Evolutionary conservation across 2,329 filamentous ascomycete genomes (phyloP), one percentile per base, ranked within the genome.

Genomic region (Paecilomyces fulvus): DNA sequence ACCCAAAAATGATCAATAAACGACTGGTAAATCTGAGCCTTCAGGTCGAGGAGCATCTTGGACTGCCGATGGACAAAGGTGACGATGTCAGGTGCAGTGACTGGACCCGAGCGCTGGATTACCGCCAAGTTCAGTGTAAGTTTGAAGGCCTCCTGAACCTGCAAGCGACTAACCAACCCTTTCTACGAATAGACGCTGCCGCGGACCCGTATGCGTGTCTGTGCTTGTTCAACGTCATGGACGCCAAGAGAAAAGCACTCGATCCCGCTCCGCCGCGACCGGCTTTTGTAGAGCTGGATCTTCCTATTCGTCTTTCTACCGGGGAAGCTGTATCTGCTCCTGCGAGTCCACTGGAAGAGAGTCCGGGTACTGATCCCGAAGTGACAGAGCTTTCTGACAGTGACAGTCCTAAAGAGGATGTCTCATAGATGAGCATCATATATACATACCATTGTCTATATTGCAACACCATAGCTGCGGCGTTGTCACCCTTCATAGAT

Each of bases 151-250:
- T 43, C 37, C 6, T 17, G 8, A 6, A 17, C 17, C 14, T 43
- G 4, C 37, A 43, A n/a, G 17, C 10, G 37, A 25, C 50, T 30
- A 43, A 9, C 17, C 46, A 17, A 37, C 11, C 7, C 65, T 63
- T 63, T 46, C 59, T 57, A 49, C 60, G 17, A 43, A 23, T 63
- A 89, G 86, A 92, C 70, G 85, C 89, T 9, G 90, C 90, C 11
- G 86, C 89, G 0, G 90, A 95, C 69, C 87, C 90, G 0, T 96
- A 96, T 67, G 90, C 88, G 58, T 83, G 85, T 49, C 73, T 88
- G 10, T 86, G 89, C 56, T 75, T 96, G 1, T 95, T 84, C 65
- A 78, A 89, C 58, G 79, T 81, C 0, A 75, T 96, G 49, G 86
- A 96, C 56, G 74, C 81, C 52, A 83, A 87, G 64, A 80, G 92